Percentiles rank a stretch among this genome's conserved stretches.
phyloP scores from a whole-genome alignment of 2,329 filamentous ascomycete species.

The Hypomyces perniciosus region DNA sequence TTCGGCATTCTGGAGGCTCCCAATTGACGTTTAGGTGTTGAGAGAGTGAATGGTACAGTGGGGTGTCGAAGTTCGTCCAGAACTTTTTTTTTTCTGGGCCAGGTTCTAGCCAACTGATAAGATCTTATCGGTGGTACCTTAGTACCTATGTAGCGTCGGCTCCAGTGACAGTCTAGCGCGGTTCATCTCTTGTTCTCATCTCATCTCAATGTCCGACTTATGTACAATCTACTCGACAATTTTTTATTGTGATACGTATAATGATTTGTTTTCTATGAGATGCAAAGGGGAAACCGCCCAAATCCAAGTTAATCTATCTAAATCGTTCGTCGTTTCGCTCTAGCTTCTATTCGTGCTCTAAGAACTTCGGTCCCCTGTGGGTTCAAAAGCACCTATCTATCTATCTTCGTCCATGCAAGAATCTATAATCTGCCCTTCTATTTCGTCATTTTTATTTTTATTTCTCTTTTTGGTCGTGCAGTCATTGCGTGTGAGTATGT shows the following conservation, averaged over 20 bases:
- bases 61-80: background rate
- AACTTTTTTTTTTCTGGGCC: slow-evolving; percentile 9
- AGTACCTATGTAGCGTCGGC: background rate
- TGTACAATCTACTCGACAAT: too few relatives aligned
- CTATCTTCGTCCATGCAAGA: background rate
- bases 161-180: too few relatives aligned
- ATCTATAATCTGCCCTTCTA: background rate
- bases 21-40: background rate
- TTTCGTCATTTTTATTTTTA: background rate
- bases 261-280: too few relatives aligned
- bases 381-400: background rate
- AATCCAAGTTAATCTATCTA: too few relatives aligned
- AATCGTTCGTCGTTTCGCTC: too few relatives aligned
- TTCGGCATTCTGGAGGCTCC: slow-evolving; percentile 33
- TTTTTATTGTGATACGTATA: too few relatives aligned
- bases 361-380: too few relatives aligned
- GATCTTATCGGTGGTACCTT: slow-evolving; percentile 8
- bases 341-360: too few relatives aligned
- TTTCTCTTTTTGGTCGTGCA: too few relatives aligned
- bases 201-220: too few relatives aligned
- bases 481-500: background rate
- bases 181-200: too few relatives aligned
- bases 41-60: background rate
- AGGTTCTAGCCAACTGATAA: slow-evolving; percentile 11
- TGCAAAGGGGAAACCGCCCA: too few relatives aligned